A percentile compares a stretch with the other conserved stretches of the same genome.
Conservation (phyloP, 140 eudicot genomes). For the Bidens hawaiensis region DNA sequence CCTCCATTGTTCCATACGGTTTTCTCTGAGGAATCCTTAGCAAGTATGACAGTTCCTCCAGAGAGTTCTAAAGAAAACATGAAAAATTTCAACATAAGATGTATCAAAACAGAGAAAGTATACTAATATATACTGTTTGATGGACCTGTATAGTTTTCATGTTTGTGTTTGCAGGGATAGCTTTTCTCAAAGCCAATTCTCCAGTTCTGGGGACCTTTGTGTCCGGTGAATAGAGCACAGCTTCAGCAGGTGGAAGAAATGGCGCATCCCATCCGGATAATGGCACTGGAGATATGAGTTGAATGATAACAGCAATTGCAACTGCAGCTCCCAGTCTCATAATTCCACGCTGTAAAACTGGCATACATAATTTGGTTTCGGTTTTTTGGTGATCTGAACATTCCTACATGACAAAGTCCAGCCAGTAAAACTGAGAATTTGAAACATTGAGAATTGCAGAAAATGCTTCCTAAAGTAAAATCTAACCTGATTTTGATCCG, state of each 20-base stretch:
- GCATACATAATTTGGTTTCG: conserved; percentile 14
- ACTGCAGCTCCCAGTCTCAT: conserved; percentile 49
- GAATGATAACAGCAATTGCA: conserved; percentile 47
- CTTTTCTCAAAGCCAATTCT: conserved; percentile 92
- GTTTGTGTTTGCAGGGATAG: conserved; percentile 91
- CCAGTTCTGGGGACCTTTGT: conserved; percentile 97
- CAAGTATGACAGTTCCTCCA: conserved; percentile 89
- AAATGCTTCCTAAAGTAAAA: no score
- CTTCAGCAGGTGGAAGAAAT: conserved; percentile 62
- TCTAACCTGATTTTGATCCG: no score
- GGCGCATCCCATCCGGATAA: conserved; percentile 36
- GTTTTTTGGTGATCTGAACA: conserved; percentile 23
- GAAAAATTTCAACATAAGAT: neutral
- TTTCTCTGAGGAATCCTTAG: conserved; percentile 96
- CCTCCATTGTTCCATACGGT: conserved; percentile 98
- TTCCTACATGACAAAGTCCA: conserved; percentile 66
- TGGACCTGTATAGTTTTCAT: conserved; percentile 90
- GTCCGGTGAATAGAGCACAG: conserved; percentile 95
- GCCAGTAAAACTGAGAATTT: conserved; percentile 27
- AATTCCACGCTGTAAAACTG: conserved; percentile 37
- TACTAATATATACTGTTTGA: neutral
- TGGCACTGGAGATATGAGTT: conserved; percentile 72
- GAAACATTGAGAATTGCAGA: neutral
- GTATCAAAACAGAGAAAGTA: neutral
- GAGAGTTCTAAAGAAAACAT: conserved; percentile 58